Evolutionary conservation across 139 green algal species (phyloP).

Genomic region (Micractinium sp.): DNA sequence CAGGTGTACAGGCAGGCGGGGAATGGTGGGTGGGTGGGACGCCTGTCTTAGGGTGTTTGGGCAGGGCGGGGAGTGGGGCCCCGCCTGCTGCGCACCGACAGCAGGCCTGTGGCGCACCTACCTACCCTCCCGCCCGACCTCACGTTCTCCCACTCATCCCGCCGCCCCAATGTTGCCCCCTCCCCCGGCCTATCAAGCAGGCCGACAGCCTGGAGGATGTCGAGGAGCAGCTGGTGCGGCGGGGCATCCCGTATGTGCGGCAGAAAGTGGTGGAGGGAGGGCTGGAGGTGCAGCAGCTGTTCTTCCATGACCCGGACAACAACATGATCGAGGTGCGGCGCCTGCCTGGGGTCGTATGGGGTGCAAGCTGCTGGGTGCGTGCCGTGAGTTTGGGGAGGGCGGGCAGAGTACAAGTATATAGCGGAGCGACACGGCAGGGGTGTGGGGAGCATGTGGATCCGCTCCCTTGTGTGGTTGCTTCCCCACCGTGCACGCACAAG

Average conservation of each 20-base stretch:
- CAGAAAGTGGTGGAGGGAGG: conserved; percentile 33
- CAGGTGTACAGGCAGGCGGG: too few relatives aligned
- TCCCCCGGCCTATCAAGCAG: conserved; percentile 7
- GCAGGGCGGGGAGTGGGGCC: too few relatives aligned
- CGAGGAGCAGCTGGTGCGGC: conserved; percentile 4
- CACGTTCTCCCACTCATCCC: too few relatives aligned
- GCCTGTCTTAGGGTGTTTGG: too few relatives aligned
- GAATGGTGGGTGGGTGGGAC: too few relatives aligned
- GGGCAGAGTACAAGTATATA: not conserved
- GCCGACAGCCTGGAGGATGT: conserved; percentile 32
- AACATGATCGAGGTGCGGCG: conserved; percentile 68
- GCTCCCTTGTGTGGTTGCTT: not conserved
- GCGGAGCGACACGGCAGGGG: not conserved
- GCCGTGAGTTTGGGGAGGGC: not conserved
- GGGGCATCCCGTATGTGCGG: conserved; percentile 31
- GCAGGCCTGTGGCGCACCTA: too few relatives aligned
- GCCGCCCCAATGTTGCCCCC: not conserved
- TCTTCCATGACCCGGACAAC: conserved; percentile 80
- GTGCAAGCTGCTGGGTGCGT: not conserved
- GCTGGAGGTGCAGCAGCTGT: conserved; percentile 53
- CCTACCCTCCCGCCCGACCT: too few relatives aligned
- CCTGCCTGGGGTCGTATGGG: not conserved
- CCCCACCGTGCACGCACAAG: not conserved
- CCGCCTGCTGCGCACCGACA: too few relatives aligned
- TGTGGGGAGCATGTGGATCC: too few relatives aligned